Evolutionary conservation across 208 protist genomes (phyloP), one percentile per base, ranked within the genome.

Genomic region (Wallacemonas collosoma): DNA sequence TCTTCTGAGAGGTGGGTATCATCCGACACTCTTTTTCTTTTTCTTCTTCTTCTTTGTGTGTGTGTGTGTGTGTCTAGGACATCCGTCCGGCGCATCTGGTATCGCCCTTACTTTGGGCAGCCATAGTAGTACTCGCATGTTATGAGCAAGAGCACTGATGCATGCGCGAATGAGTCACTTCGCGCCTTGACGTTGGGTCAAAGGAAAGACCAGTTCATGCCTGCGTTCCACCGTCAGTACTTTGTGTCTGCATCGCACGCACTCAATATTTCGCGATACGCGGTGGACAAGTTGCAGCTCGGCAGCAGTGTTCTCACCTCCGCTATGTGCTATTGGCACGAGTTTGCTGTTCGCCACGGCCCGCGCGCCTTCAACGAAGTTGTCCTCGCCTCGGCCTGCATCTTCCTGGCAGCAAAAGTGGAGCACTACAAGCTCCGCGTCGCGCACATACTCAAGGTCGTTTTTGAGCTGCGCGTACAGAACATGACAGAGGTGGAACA

Each of bases 391-490:
- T 81, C 86, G 14, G 86, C 92, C 2, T 92, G 87, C 67, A 79
- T 93, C 17, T 96, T 96, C 71, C 79, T 96, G 14, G 92, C 92
- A 17, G 82, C 77, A 9, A 96, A 96, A 60, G 87, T 96, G 6
- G 89, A 94, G 70, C 92, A 96, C 73, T 90, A 89, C 40, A 88
- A 89, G 68, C 68, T 94, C n/a, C 83, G 82, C 35, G 77, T 90
- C 4, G 85, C 73, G 15, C 75, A 85, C 17, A 71, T 96, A 39
- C 77, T 94, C 54, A 69, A 75, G 39, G 41, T 79, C 41, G 85
- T 85, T 7, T 89, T 96, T 61, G 92, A 94, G 47, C 63, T 94
- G 36, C 68, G 81, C 57, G 66, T 50, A 3, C 40, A 17, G 51
- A 61, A 66, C 38, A 72, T 64, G 39, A 67, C 68, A 36, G 76